phyloP scores from a whole-genome alignment of 768 basidiomycete species.

The Mycena kentingensis region DNA sequence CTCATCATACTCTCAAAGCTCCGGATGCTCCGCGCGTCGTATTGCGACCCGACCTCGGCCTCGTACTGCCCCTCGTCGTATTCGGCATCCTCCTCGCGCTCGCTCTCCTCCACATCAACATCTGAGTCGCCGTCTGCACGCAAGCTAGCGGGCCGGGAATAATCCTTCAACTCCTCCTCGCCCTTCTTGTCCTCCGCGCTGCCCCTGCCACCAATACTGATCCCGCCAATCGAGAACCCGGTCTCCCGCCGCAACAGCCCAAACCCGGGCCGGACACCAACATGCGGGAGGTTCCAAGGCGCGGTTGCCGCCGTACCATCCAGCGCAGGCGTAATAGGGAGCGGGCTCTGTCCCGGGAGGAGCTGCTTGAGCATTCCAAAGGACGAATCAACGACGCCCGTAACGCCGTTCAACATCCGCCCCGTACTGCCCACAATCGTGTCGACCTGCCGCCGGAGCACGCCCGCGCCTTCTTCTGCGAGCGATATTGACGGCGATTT shows the following conservation, averaged over 20 bases:
- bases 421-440: slow-evolving; percentile 81
- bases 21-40: slow-evolving; percentile 74
- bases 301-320: slow-evolving; percentile 30
- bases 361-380: slow-evolving; percentile 85
- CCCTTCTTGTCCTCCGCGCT: slow-evolving; percentile 35
- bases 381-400: slow-evolving; percentile 86
- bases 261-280: slow-evolving; percentile 49
- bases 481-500: slow-evolving; percentile 45
- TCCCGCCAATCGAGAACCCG: slow-evolving; percentile 72
- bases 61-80: slow-evolving; percentile 40
- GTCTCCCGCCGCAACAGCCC: slow-evolving; percentile 74
- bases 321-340: slow-evolving; percentile 20
- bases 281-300: slow-evolving; percentile 39
- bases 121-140: slow-evolving; percentile 43
- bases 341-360: slow-evolving; percentile 50
- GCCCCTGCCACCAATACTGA: slow-evolving; percentile 28
- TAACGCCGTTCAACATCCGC: slow-evolving; percentile 77
- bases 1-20: slow-evolving; percentile 90
- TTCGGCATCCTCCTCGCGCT: slow-evolving; percentile 35
- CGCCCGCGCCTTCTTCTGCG: slow-evolving; percentile 49
- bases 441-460: slow-evolving; percentile 79
- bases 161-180: slow-evolving; percentile 51
- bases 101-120: slow-evolving; percentile 50
- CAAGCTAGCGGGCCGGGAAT: slow-evolving; percentile 45
- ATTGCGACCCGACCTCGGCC: slow-evolving; percentile 31